Evolutionary conservation across 306 rosid species (phyloP).

Genomic region (Gastrolobium bilobum): DNA sequence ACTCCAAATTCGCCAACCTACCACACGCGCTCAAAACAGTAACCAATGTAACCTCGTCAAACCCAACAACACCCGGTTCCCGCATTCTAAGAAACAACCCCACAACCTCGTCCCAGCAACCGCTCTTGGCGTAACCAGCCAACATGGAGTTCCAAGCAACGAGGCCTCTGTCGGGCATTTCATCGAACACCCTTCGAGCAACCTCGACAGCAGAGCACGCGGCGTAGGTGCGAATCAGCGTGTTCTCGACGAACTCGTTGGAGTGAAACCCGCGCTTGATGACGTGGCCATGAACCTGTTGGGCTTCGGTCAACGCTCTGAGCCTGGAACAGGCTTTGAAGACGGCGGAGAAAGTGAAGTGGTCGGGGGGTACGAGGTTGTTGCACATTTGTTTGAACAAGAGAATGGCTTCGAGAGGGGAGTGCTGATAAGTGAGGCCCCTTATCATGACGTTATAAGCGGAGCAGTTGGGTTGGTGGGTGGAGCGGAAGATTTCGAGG

Average conservation of each 20-base stretch:
- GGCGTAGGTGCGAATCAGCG: slow-evolving; percentile 64
- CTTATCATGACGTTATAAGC: slow-evolving; percentile 68
- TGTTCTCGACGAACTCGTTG: slow-evolving; percentile 56
- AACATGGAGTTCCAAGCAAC: slow-evolving; percentile 69
- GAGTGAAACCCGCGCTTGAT: slow-evolving; percentile 59
- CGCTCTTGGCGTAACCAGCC: slow-evolving; percentile 60
- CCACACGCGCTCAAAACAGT: slow-evolving; percentile 68
- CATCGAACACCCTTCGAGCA: slow-evolving; percentile 71
- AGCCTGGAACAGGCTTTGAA: slow-evolving; percentile 70
- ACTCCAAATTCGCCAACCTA: slow-evolving; percentile 62
- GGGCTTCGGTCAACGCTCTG: slow-evolving; percentile 53
- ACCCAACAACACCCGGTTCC: slow-evolving; percentile 50
- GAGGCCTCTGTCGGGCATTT: slow-evolving; percentile 48
- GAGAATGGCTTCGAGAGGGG: slow-evolving; percentile 55
- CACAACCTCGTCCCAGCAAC: slow-evolving; percentile 64
- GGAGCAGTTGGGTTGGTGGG: slow-evolving; percentile 50
- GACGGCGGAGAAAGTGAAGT: slow-evolving; percentile 58
- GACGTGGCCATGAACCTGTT: slow-evolving; percentile 62
- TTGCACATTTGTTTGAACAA: slow-evolving; percentile 62
- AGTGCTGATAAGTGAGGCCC: slow-evolving; percentile 55
- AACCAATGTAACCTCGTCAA: slow-evolving; percentile 64
- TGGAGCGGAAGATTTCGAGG: slow-evolving; percentile 57
- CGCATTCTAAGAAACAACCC: slow-evolving; percentile 55
- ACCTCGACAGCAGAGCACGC: slow-evolving; percentile 51
- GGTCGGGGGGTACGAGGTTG: slow-evolving; percentile 49